Evolutionary conservation across 2,329 filamentous ascomycete genomes (phyloP).

Genomic region (Colletotrichum caudatum): DNA sequence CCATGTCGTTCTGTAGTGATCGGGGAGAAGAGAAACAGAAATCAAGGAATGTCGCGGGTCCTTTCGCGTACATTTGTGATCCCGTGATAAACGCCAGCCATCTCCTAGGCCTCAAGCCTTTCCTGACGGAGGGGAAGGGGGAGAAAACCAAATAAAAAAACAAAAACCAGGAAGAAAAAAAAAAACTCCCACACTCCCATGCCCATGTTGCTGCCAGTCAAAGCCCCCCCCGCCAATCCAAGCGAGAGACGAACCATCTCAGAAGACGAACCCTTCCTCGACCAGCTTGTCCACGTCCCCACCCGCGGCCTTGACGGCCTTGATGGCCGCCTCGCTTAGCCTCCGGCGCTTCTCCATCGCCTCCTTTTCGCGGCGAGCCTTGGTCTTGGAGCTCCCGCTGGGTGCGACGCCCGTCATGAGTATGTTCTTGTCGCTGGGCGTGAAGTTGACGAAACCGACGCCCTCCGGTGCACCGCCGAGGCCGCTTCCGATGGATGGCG

Average conservation of each 20-base stretch:
- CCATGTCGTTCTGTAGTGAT: slow-evolving; percentile 10
- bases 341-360: slow-evolving; percentile 79
- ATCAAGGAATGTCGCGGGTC: slow-evolving; percentile 14
- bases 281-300: slow-evolving; percentile 71
- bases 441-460: slow-evolving; percentile 89
- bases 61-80: slow-evolving; percentile 21
- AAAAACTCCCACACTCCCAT: slow-evolving; percentile 31
- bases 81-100: slow-evolving; percentile 25
- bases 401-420: slow-evolving; percentile 93
- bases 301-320: slow-evolving; percentile 77
- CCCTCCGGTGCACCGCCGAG: slow-evolving; percentile 48
- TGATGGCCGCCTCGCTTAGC: slow-evolving; percentile 75
- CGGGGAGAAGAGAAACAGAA: slow-evolving; percentile 3
- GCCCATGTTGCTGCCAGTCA: slow-evolving; percentile 11
- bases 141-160: neutral
- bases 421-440: slow-evolving; percentile 79
- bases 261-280: slow-evolving; percentile 63
- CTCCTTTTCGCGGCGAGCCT: slow-evolving; percentile 91
- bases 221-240: neutral
- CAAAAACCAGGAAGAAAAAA: no score
- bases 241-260: slow-evolving; percentile 24
- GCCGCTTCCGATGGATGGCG: slow-evolving; percentile 46
- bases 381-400: slow-evolving; percentile 92
- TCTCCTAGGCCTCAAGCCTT: slow-evolving; percentile 20
- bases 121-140: neutral